Conservation (phyloP, 2,329 filamentous ascomycete genomes). For the Alternaria triticimaculans region DNA sequence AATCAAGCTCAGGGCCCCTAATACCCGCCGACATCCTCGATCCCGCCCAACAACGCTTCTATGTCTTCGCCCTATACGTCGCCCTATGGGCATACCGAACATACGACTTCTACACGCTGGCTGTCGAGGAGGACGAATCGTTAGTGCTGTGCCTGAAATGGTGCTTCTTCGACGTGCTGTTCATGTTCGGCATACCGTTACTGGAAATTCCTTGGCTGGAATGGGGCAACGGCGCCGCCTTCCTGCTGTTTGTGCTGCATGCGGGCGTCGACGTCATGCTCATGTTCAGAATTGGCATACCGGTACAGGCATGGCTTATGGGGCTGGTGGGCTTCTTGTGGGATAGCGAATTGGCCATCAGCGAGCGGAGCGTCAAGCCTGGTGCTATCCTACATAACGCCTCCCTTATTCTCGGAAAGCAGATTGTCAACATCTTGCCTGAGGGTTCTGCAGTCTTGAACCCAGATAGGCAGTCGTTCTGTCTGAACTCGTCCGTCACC, state of each 20-base stretch:
- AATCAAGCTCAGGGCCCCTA: slow-evolving; percentile 61
- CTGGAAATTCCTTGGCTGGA: slow-evolving; percentile 96
- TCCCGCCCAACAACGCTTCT: slow-evolving; percentile 88
- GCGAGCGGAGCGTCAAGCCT: slow-evolving; percentile 90
- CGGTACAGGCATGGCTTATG: slow-evolving; percentile 74
- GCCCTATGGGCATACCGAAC: slow-evolving; percentile 80
- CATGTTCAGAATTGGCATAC: slow-evolving; percentile 90
- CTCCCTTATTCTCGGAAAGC: slow-evolving; percentile 91
- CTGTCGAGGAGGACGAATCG: slow-evolving; percentile 85
- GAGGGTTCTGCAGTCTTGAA: slow-evolving; percentile 94
- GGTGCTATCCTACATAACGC: slow-evolving; percentile 88
- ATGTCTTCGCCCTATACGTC: slow-evolving; percentile 80
- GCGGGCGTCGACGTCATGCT: slow-evolving; percentile 79
- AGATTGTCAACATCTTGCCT: slow-evolving; percentile 96
- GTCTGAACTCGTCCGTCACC: slow-evolving; percentile 70
- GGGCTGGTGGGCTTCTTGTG: slow-evolving; percentile 81
- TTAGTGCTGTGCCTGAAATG: slow-evolving; percentile 93
- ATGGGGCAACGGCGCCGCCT: slow-evolving; percentile 77
- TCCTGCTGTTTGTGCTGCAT: slow-evolving; percentile 74
- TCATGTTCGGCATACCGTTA: slow-evolving; percentile 84
- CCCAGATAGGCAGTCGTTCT: slow-evolving; percentile 79
- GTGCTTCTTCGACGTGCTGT: slow-evolving; percentile 83
- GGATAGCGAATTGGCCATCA: slow-evolving; percentile 90
- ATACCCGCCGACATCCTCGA: slow-evolving; percentile 85
- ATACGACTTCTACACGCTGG: slow-evolving; percentile 81